Conservation (phyloP, 441 rosid species). For the Populus trichocarpa region DNA sequence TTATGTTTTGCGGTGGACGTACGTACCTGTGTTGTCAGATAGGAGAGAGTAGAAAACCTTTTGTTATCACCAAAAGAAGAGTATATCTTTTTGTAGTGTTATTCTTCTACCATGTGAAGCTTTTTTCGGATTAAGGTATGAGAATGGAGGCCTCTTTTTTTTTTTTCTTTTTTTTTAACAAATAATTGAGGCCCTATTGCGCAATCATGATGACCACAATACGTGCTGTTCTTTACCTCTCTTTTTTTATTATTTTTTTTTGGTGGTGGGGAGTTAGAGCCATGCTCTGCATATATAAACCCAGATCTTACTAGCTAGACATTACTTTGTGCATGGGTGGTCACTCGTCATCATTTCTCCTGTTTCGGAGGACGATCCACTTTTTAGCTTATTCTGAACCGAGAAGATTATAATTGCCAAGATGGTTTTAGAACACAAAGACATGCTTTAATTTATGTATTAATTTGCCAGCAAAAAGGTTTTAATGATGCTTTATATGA, state of each 20-base stretch:
- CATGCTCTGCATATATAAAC: too few species aligned
- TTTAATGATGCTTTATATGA: constrained; percentile 23
- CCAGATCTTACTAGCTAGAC: background rate
- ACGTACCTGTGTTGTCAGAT: background rate
- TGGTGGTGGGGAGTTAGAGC: too few species aligned
- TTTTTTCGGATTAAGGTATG: constrained; percentile 2
- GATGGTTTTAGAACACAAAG: constrained; percentile 20
- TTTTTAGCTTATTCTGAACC: constrained; percentile 29
- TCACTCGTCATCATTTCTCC: background rate
- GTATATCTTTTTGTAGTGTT: constrained; percentile 22
- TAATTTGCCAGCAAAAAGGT: constrained; percentile 33
- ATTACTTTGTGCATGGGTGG: background rate
- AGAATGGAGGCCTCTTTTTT: background rate
- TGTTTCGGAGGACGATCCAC: constrained; percentile 24
- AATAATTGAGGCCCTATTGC: background rate
- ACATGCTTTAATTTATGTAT: constrained; percentile 21
- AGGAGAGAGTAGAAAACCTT: constrained; percentile 15
- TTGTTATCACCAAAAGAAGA: constrained; percentile 31
- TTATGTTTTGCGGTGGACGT: background rate
- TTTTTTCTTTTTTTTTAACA: too few species aligned
- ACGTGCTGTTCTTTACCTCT: background rate
- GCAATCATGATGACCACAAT: background rate
- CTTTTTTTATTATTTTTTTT: too few species aligned
- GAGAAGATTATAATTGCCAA: constrained; percentile 11
- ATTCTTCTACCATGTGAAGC: constrained; percentile 35